Percentiles rank a stretch among this genome's conserved stretches.
These are phyloP conservation scores for Hansenula lynferdii DNA, from an alignment of 1,139 yeast species.

Conservation along the genomic window DNA sequence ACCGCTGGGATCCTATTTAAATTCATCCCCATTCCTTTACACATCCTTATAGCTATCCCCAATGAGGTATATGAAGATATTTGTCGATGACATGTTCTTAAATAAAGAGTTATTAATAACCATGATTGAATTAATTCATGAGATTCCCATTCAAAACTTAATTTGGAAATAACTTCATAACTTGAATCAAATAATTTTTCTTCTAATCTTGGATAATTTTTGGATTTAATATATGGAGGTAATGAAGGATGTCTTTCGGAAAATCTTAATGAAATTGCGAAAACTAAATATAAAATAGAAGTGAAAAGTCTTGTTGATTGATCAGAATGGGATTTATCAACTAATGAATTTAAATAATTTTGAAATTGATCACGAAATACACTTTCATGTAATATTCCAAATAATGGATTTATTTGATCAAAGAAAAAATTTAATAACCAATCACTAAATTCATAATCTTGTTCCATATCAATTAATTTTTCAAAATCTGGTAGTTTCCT, in stretches of 20 bases:
- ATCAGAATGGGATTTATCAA: constrained; percentile 21
- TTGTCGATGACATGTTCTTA: constrained; percentile 55
- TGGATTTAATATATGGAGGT: constrained; percentile 7
- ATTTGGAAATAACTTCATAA: constrained; percentile 39
- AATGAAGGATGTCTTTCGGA: constrained; percentile 37
- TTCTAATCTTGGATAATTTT: constrained; percentile 38
- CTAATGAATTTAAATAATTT: constrained; percentile 28
- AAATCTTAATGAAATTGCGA: constrained; percentile 50
- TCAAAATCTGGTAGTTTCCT: constrained; percentile 22
- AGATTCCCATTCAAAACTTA: constrained; percentile 66
- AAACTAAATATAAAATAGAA: constrained; percentile 46
- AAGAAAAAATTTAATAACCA: constrained; percentile 40
- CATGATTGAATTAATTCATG: constrained; percentile 62
- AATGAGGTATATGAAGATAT: constrained; percentile 49
- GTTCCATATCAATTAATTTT: constrained; percentile 8
- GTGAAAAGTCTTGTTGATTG: constrained; percentile 35
- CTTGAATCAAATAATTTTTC: constrained; percentile 49
- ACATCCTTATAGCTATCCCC: constrained; percentile 50
- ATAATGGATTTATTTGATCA: constrained; percentile 48
- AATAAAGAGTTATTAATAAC: constrained; percentile 49
- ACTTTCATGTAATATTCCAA: constrained; percentile 48
- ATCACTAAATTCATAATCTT: constrained; percentile 13
- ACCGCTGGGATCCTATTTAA: constrained; percentile 25
- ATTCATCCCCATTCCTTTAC: constrained; percentile 51
- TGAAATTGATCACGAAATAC: constrained; percentile 49